A percentile compares a stretch with the other conserved stretches of the same genome.
Conservation (phyloP, 352 stramenopile species). For the Phytopythium litorale region DNA sequence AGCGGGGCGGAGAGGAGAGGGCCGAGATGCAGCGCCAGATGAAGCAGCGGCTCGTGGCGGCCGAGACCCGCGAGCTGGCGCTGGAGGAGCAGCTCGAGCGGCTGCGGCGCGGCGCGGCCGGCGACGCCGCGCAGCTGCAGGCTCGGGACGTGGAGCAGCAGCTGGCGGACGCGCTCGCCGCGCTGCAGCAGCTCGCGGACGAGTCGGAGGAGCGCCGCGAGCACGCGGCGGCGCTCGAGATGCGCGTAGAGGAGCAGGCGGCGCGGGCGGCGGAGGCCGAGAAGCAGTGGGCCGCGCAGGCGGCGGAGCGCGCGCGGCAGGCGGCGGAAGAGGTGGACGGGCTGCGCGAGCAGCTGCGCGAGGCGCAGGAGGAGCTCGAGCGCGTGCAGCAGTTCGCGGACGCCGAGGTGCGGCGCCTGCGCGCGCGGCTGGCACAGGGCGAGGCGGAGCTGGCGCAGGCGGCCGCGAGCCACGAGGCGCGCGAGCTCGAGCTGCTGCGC, state of each 20-base stretch:
- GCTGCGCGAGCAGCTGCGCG: constrained; percentile 36
- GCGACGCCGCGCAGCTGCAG: neutral
- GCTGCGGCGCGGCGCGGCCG: constrained; percentile 16
- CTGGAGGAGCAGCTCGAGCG: constrained; percentile 31
- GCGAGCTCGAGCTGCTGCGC: constrained; percentile 22
- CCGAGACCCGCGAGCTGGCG: constrained; percentile 31
- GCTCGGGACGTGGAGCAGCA: neutral
- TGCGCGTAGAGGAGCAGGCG: neutral
- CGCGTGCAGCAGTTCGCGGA: constrained; percentile 47
- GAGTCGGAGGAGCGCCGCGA: constrained; percentile 9
- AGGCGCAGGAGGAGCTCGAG: constrained; percentile 48
- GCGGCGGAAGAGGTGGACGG: constrained; percentile 27
- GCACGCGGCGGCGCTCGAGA: constrained; percentile 27
- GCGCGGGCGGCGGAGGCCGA: constrained; percentile 21
- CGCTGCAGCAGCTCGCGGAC: constrained; percentile 15
- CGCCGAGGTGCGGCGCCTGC: constrained; percentile 46
- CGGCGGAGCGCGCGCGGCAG: constrained; percentile 29
- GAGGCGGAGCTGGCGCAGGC: constrained; percentile 35
- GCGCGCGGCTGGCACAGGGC: constrained; percentile 27
- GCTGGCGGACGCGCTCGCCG: neutral
- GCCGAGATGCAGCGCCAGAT: constrained; percentile 56
- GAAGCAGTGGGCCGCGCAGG: constrained; percentile 28
- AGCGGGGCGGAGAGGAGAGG: constrained; percentile 46
- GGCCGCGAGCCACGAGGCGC: constrained; percentile 9
- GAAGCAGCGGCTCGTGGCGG: constrained; percentile 46